Evolutionary conservation across 768 basidiomycete genomes (phyloP).

Genomic region (Lactifluus pinguis): DNA sequence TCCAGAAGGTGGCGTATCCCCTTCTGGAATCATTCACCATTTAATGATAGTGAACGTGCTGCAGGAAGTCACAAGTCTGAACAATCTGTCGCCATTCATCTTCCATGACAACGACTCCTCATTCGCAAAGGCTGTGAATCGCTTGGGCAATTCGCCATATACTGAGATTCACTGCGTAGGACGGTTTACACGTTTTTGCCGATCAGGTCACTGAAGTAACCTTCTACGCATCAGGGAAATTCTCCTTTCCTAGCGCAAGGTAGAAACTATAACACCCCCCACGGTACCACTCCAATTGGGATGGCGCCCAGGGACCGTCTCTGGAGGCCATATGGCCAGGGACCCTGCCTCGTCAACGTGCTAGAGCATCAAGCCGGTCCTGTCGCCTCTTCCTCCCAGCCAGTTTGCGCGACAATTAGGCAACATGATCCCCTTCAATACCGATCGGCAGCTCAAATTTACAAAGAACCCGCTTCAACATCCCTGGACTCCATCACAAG

Average conservation of each 20-base stretch:
- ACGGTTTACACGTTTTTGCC: not conserved
- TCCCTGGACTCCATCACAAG: not conserved
- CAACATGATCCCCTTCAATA: not conserved
- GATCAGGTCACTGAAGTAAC: not conserved
- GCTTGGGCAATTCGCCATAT: not conserved
- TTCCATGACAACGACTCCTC: not conserved
- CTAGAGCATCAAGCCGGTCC: not conserved
- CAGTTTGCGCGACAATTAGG: not conserved
- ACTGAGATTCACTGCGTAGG: not conserved
- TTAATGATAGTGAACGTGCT: not conserved
- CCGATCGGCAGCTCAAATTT: not conserved
- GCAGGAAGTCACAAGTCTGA: not conserved
- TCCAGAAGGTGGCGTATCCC: not conserved
- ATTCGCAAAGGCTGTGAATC: not conserved
- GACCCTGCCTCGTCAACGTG: not conserved
- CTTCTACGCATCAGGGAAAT: not conserved
- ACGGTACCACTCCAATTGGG: not conserved
- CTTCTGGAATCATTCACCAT: not conserved
- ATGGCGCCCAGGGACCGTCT: not conserved
- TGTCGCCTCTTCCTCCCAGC: not conserved
- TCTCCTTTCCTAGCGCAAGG: not conserved
- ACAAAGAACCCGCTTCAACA: not conserved
- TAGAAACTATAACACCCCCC: not conserved
- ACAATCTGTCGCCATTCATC: not conserved
- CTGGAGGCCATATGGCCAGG: not conserved